These are phyloP conservation scores for Myxozyma melibiosi DNA, from an alignment of 805 yeast genomes.

Conservation along the genomic window DNA sequence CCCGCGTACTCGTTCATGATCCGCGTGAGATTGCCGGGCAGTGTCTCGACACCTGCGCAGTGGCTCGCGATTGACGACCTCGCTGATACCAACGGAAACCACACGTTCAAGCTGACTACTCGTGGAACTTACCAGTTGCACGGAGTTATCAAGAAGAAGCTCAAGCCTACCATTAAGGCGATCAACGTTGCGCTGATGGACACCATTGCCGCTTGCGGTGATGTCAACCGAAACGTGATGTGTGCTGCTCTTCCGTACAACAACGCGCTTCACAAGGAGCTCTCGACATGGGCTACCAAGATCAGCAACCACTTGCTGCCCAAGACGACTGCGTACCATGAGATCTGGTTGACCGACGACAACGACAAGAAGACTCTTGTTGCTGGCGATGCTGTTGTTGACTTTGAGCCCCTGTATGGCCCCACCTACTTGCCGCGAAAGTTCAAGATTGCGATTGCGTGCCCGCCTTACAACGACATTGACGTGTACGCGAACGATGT, in stretches of 20 bases:
- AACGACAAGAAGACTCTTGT: slow-evolving; percentile 77
- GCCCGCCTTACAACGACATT: slow-evolving; percentile 95
- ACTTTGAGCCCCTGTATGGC: slow-evolving; percentile 85
- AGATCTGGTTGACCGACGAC: slow-evolving; percentile 85
- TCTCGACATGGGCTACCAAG: slow-evolving; percentile 60
- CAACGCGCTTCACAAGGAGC: slow-evolving; percentile 76
- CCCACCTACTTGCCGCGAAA: slow-evolving; percentile 89
- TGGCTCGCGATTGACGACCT: slow-evolving; percentile 85
- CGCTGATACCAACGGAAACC: slow-evolving; percentile 80
- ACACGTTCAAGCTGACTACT: slow-evolving; percentile 90
- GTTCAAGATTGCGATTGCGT: slow-evolving; percentile 90
- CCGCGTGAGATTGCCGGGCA: slow-evolving; percentile 93
- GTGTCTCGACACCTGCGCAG: slow-evolving; percentile 82
- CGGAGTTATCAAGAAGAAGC: slow-evolving; percentile 86
- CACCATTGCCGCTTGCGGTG: slow-evolving; percentile 98
- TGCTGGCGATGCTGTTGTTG: slow-evolving; percentile 81
- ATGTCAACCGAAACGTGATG: slow-evolving; percentile 95
- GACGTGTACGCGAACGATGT: slow-evolving; percentile 96
- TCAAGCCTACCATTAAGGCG: slow-evolving; percentile 88
- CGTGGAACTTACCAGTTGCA: slow-evolving; percentile 97
- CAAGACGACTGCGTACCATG: slow-evolving; percentile 92
- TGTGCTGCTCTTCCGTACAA: slow-evolving; percentile 85
- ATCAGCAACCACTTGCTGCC: slow-evolving; percentile 87
- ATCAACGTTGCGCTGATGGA: slow-evolving; percentile 90
- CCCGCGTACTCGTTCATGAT: slow-evolving; percentile 98